These are phyloP conservation scores for Lyophyllum semitale DNA, from an alignment of 768 basidiomycete species.

Conservation along the genomic window DNA sequence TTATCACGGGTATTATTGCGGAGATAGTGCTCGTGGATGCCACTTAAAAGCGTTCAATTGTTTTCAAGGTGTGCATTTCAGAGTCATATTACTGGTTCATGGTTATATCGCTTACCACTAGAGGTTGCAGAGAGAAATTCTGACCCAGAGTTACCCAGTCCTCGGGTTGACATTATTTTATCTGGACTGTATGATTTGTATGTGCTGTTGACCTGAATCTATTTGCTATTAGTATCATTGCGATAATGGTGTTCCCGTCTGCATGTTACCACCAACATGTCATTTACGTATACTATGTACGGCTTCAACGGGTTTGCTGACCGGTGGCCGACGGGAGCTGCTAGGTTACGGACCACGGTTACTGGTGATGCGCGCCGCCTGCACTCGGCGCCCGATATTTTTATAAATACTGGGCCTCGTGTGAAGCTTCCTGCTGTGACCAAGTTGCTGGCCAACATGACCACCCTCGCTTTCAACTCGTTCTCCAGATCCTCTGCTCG, in stretches of 20 bases:
- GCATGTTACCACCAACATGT: not conserved
- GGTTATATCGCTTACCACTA: not conserved
- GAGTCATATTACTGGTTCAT: not conserved
- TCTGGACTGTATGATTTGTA: not conserved
- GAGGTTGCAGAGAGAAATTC: not conserved
- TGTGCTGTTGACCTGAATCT: not conserved
- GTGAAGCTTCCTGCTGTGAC: not conserved
- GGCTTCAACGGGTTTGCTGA: not conserved
- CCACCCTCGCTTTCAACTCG: constrained; percentile 15
- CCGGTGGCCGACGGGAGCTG: not conserved
- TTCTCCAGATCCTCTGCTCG: constrained; percentile 22
- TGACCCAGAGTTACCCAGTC: not conserved
- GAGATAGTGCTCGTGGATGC: constrained; percentile 6
- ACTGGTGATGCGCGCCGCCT: not conserved
- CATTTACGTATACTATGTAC: not conserved
- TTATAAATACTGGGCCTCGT: constrained; percentile 1
- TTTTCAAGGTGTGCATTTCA: not conserved
- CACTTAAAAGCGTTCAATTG: constrained; percentile 4
- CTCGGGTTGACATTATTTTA: not conserved
- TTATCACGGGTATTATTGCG: constrained; percentile 5
- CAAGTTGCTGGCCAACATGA: constrained; percentile 31
- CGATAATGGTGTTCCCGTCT: too few relatives aligned
- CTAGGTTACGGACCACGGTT: constrained; percentile 3
- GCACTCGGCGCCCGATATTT: not conserved
- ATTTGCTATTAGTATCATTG: not conserved